phyloP scores from a whole-genome alignment of 2,329 filamentous ascomycete species.

The Aaosphaeria pasadenensis region DNA sequence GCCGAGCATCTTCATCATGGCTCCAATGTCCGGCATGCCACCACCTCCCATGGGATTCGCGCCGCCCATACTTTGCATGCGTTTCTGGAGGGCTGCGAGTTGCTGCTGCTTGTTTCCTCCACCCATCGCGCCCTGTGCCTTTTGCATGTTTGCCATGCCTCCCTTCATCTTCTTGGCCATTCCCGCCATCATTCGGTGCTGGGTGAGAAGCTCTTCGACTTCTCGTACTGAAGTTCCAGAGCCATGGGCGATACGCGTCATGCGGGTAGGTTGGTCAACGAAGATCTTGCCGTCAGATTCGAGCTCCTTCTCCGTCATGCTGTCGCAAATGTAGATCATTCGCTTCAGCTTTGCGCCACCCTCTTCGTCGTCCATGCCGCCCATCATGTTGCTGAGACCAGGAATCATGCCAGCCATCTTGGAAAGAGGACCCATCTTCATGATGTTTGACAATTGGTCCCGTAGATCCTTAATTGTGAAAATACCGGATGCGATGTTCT shows the following conservation, averaged over 20 bases:
- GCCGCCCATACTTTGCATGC: constrained; percentile 88
- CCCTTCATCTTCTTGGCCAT: constrained; percentile 99
- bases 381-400: constrained; percentile 88
- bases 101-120: constrained; percentile 91
- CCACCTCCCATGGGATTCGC: constrained; percentile 57
- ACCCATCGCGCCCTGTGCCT: constrained; percentile 85
- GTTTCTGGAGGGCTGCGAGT: constrained; percentile 95
- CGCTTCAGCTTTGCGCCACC: constrained; percentile 89
- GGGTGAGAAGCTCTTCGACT: constrained; percentile 94
- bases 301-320: constrained; percentile 94
- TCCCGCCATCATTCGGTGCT: constrained; percentile 97
- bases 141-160: constrained; percentile 96
- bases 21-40: constrained; percentile 79
- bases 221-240: constrained; percentile 89
- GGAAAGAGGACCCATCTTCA: constrained; percentile 98
- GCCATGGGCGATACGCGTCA: constrained; percentile 86
- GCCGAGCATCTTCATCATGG: constrained; percentile 88
- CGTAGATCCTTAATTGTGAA: constrained; percentile 93
- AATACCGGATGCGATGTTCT: constrained; percentile 95
- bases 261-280: constrained; percentile 84
- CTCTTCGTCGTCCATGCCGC: constrained; percentile 95
- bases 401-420: constrained; percentile 99
- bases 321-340: constrained; percentile 99
- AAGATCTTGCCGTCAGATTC: constrained; percentile 95
- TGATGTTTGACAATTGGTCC: constrained; percentile 95